Conservation (phyloP, 306 rosid species). For the Sophora flavescens region DNA sequence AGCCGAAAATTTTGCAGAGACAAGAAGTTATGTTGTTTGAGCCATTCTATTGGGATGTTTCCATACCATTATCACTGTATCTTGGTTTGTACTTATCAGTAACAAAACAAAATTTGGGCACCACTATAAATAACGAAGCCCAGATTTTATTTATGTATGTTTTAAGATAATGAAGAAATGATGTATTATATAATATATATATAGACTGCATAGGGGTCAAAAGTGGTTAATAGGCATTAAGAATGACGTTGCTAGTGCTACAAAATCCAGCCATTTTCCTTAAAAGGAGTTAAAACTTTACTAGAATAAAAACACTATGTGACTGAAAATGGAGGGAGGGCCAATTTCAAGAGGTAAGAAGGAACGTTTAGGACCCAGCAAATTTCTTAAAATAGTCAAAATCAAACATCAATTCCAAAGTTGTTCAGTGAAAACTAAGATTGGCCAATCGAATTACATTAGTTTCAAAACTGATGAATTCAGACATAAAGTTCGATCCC, state of each 20-base stretch:
- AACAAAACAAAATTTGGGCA: not conserved
- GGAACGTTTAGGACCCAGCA: not conserved
- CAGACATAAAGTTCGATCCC: not conserved
- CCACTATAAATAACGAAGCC: not conserved
- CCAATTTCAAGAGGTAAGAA: not conserved
- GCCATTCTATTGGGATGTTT: slow-evolving; percentile 7
- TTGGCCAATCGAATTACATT: not conserved
- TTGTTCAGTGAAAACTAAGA: slow-evolving; percentile 2
- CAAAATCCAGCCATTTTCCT: slow-evolving; percentile 18
- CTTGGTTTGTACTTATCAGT: not conserved
- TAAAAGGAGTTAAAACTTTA: not conserved
- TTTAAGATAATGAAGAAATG: not conserved
- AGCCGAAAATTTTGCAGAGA: not conserved
- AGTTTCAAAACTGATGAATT: not conserved
- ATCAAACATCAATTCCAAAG: not conserved
- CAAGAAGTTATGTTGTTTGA: slow-evolving; percentile 3
- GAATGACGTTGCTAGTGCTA: not conserved
- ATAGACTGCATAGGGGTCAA: not conserved
- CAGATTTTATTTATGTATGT: not conserved
- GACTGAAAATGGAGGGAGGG: not conserved
- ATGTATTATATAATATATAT: not conserved
- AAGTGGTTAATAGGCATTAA: not conserved
- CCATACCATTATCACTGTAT: not conserved
- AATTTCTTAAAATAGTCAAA: not conserved
- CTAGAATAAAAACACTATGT: not conserved